These are phyloP conservation scores for Corynespora cassiicola DNA, from an alignment of 2,329 filamentous ascomycete species.

Conservation along the genomic window DNA sequence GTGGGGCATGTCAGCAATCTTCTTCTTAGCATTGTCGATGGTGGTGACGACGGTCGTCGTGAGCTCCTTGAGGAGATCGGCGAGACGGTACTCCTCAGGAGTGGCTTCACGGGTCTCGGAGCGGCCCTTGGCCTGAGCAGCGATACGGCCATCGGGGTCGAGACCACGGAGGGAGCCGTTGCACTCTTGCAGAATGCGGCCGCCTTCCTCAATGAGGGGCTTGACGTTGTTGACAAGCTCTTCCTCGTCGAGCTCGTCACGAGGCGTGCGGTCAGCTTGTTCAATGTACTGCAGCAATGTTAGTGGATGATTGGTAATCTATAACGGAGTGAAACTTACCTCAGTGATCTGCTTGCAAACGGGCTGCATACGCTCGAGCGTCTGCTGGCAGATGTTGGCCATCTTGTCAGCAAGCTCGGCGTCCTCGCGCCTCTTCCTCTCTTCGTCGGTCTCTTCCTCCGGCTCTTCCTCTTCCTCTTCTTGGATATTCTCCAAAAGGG, in stretches of 20 bases:
- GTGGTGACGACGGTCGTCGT: constrained; percentile 80
- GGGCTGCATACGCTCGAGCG: constrained; percentile 82
- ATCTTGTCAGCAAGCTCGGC: constrained; percentile 80
- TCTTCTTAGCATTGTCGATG: constrained; percentile 87
- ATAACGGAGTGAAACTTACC: constrained; percentile 52
- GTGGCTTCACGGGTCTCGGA: constrained; percentile 76
- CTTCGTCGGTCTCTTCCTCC: constrained; percentile 57
- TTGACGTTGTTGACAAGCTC: constrained; percentile 84
- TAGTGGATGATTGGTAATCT: constrained; percentile 24
- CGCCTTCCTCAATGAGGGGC: constrained; percentile 86
- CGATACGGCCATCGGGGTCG: constrained; percentile 86
- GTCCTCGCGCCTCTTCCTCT: constrained; percentile 63
- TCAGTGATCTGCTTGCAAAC: constrained; percentile 87
- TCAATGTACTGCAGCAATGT: constrained; percentile 71
- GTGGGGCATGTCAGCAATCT: constrained; percentile 89
- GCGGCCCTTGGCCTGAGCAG: constrained; percentile 83
- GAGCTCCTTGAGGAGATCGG: constrained; percentile 84
- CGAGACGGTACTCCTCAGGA: constrained; percentile 83
- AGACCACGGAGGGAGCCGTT: constrained; percentile 87
- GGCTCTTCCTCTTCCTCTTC: constrained; percentile 63
- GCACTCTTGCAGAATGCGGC: constrained; percentile 81
- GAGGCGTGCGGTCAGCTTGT: constrained; percentile 77
- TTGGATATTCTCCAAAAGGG: constrained; percentile 67
- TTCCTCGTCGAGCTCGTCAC: constrained; percentile 90
- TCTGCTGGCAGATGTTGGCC: constrained; percentile 73